Conservation (phyloP, 805 yeast species). For the Lipomyces kockii region DNA sequence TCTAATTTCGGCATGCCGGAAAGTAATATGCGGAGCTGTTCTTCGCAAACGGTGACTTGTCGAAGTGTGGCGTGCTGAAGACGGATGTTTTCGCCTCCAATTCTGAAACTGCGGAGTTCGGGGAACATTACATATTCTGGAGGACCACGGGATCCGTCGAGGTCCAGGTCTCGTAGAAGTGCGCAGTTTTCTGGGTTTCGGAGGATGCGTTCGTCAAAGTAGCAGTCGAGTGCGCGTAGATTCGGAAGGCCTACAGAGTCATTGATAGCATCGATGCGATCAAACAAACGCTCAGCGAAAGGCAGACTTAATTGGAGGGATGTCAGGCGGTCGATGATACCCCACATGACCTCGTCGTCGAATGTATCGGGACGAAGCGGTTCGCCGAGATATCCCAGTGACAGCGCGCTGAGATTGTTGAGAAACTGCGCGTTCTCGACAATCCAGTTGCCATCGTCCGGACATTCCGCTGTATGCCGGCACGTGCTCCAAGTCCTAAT, state of each 20-base stretch:
- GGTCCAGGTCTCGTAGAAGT: not conserved
- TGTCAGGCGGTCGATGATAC: not conserved
- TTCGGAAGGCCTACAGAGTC: not conserved
- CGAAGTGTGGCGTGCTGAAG: not conserved
- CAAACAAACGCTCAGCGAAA: not conserved
- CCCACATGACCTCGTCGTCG: not conserved
- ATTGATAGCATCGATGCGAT: not conserved
- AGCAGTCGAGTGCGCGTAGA: not conserved
- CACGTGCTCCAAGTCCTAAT: not conserved
- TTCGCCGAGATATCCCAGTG: not conserved
- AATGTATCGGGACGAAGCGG: not conserved
- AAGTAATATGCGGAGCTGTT: slow-evolving; percentile 1
- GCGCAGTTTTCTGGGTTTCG: not conserved
- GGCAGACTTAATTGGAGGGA: not conserved
- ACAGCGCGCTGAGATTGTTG: not conserved
- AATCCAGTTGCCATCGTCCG: not conserved
- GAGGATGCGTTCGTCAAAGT: not conserved
- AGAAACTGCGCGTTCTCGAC: slow-evolving; percentile 1
- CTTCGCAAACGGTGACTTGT: not conserved
- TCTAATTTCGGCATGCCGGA: slow-evolving; percentile 1
- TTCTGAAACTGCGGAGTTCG: not conserved
- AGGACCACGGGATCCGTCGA: not conserved
- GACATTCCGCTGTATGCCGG: not conserved
- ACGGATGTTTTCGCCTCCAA: not conserved
- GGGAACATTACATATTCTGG: slow-evolving; percentile 2